A percentile compares a stretch with the other conserved stretches of the same genome.
Conservation (phyloP, 2,329 filamentous ascomycete genomes). For the Nemania sp. region DNA sequence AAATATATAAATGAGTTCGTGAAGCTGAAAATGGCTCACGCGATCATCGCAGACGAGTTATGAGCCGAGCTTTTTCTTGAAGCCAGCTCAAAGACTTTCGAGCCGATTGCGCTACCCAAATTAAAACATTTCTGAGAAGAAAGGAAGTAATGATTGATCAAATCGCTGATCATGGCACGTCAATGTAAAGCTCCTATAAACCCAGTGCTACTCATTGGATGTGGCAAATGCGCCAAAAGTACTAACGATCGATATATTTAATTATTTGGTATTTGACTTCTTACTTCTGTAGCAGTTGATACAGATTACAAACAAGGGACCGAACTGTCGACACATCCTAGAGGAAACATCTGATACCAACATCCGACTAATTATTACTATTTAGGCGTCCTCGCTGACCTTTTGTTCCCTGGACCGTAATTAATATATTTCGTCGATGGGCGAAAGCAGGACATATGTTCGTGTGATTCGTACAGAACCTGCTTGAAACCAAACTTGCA, state of each 20-base stretch:
- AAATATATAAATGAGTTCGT: no score
- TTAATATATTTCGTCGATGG: neutral
- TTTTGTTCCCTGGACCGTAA: neutral
- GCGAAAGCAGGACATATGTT: neutral
- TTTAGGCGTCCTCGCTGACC: neutral
- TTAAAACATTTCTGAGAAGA: neutral
- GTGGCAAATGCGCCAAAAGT: neutral
- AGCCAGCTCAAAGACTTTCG: neutral
- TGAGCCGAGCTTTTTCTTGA: slow-evolving; percentile 1
- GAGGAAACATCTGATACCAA: neutral
- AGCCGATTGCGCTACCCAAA: neutral
- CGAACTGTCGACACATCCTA: neutral
- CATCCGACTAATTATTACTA: neutral
- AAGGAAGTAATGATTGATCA: neutral
- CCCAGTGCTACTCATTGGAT: neutral
- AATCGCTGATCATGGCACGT: neutral
- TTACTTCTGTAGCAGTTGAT: slow-evolving; percentile 2
- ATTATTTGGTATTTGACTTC: slow-evolving; percentile 2
- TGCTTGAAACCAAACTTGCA: neutral
- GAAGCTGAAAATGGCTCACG: neutral
- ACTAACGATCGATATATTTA: neutral
- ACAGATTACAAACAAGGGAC: slow-evolving; percentile 4
- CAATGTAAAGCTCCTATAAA: neutral
- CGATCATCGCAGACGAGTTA: neutral
- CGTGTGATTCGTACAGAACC: slow-evolving; percentile 1